These are phyloP conservation scores for Yarrowia phangngaensis DNA, from an alignment of 805 yeast species.

Conservation along the genomic window DNA sequence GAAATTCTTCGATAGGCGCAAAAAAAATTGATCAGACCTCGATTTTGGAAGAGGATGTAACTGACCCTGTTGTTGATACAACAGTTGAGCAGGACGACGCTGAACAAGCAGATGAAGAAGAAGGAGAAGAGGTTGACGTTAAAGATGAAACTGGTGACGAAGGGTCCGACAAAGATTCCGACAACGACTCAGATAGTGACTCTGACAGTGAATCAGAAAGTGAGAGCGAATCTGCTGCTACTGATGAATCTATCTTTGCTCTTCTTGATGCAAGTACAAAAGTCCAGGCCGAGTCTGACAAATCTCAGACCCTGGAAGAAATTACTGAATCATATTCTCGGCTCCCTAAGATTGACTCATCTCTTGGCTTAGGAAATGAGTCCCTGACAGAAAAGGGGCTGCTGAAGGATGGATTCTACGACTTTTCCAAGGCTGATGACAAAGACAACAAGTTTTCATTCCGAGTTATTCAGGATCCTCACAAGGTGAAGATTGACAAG, in stretches of 20 bases:
- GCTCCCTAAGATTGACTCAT: constrained; percentile 4
- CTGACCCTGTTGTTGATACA: neutral
- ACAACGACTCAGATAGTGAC: neutral
- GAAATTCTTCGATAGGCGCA: neutral
- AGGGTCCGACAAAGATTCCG: neutral
- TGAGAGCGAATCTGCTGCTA: neutral
- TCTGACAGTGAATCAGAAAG: neutral
- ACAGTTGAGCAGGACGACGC: too few species aligned
- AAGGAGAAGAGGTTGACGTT: neutral
- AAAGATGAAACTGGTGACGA: neutral
- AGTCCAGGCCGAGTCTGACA: neutral
- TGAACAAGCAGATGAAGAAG: neutral
- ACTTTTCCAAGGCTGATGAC: constrained; percentile 21
- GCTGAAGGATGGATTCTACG: constrained; percentile 11
- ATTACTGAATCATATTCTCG: constrained; percentile 5
- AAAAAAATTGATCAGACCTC: neutral
- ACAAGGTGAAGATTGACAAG: constrained; percentile 34
- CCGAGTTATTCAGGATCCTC: constrained; percentile 37
- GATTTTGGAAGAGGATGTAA: neutral
- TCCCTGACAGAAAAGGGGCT: constrained; percentile 11
- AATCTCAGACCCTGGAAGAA: neutral
- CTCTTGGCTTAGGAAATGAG: neutral
- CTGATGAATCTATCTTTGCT: constrained; percentile 1
- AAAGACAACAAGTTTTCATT: constrained; percentile 28
- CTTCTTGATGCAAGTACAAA: constrained; percentile 10